These are phyloP conservation scores for Cladophialophora psammophila DNA, from an alignment of 2,329 filamentous ascomycete species.

Conservation along the genomic window DNA sequence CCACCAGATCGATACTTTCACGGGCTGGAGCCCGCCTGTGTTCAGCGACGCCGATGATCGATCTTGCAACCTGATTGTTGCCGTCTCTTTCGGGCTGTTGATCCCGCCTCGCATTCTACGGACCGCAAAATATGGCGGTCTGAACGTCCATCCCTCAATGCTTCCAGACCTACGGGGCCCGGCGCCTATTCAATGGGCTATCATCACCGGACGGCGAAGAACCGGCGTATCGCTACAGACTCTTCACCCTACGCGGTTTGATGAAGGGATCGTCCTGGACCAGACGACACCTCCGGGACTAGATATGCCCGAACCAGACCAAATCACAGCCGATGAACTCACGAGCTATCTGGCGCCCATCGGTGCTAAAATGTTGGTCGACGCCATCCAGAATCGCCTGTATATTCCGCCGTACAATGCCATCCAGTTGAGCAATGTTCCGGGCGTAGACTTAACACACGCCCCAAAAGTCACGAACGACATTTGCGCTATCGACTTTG, in stretches of 20 bases:
- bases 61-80: slow-evolving; percentile 77
- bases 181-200: slow-evolving; percentile 84
- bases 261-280: slow-evolving; percentile 76
- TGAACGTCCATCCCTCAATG: slow-evolving; percentile 93
- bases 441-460: slow-evolving; percentile 49
- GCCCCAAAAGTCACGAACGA: slow-evolving; percentile 76
- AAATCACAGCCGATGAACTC: slow-evolving; percentile 63
- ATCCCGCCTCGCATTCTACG: slow-evolving; percentile 78
- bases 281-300: slow-evolving; percentile 70
- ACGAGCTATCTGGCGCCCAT: slow-evolving; percentile 64
- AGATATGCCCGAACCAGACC: slow-evolving; percentile 60
- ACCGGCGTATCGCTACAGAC: slow-evolving; percentile 90
- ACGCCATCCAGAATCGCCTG: slow-evolving; percentile 66
- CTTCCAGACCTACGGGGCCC: slow-evolving; percentile 78
- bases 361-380: slow-evolving; percentile 75
- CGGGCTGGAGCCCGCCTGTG: slow-evolving; percentile 73
- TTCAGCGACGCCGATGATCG: slow-evolving; percentile 46
- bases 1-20: slow-evolving; percentile 83
- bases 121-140: slow-evolving; percentile 77
- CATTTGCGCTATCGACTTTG: slow-evolving; percentile 70
- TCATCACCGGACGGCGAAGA: slow-evolving; percentile 66
- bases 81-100: slow-evolving; percentile 92
- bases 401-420: slow-evolving; percentile 69
- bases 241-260: slow-evolving; percentile 76
- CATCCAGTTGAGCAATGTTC: slow-evolving; percentile 41